phyloP scores from a whole-genome alignment of 2,329 filamentous ascomycete genomes.

The Chalara sp. region DNA sequence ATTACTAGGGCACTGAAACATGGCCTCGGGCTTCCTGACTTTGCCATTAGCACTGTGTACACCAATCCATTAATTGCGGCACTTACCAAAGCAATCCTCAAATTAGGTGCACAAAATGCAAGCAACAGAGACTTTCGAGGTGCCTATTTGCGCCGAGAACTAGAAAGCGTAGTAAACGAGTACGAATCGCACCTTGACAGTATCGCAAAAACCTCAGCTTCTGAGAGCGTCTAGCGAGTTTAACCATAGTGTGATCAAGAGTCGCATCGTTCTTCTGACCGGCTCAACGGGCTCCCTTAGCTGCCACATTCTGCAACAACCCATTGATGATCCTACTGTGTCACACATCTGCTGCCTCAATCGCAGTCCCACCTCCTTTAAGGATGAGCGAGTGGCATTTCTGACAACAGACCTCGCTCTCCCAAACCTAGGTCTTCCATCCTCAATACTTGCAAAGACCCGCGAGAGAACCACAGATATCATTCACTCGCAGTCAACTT shows the following conservation, averaged over 20 bases:
- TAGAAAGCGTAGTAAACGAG: neutral
- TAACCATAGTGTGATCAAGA: no score
- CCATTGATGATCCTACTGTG: conserved; percentile 27
- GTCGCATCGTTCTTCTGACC: no score
- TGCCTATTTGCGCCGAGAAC: neutral
- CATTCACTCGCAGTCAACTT: conserved; percentile 29
- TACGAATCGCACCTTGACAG: neutral
- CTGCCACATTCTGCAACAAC: conserved; percentile 36
- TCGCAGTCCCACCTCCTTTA: conserved; percentile 32
- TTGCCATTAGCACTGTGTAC: conserved; percentile 2
- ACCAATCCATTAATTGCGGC: neutral
- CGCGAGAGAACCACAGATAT: conserved; percentile 10
- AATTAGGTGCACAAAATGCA: neutral
- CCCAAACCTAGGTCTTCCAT: conserved; percentile 39
- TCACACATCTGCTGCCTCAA: conserved; percentile 40
- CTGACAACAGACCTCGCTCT: conserved; percentile 40
- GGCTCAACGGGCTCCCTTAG: conserved; percentile 42
- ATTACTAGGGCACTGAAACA: neutral
- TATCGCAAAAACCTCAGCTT: conserved; percentile 18
- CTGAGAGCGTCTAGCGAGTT: no score
- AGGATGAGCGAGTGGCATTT: conserved; percentile 37
- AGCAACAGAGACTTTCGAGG: neutral
- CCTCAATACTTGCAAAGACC: neutral
- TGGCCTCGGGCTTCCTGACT: neutral
- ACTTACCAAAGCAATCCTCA: neutral